Evolutionary conservation across 176 grass and related monocot genomes (phyloP), one percentile per base, ranked within the genome.

Genomic region (Oryza longistaminata): DNA sequence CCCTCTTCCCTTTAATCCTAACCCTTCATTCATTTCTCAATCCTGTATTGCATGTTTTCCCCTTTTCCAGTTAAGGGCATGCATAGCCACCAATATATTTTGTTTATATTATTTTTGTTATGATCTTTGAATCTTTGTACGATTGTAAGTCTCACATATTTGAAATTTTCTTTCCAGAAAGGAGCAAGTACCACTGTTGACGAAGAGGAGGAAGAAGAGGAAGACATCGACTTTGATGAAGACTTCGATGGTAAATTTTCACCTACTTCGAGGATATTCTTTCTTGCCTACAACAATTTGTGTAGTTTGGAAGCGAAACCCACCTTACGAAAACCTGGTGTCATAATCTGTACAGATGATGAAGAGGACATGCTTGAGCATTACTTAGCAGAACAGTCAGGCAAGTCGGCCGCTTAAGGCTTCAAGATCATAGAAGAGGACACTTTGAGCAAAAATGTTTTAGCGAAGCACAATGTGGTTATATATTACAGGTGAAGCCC

Each of bases 291-390:
- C 46, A 46, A 19, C 68, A 45, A 27, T 82, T 31, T 60, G 24
- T 49, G 26, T 39, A 86, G 40, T 50, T 88, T 68, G 13, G 34
- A 27, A 58, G 11, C 49, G 53, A 44, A 82, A 66, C 9, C n/a
- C 68, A 13, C 25, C 33, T 83, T 84, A 53, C 68, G 71, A 60
- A 48, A 55, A 77, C n/a, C 34, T 48, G 27, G 33, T 42, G 5
- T 77, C 37, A 58, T 33, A 75, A 71, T 45, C 64, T 61, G 50
- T 87, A 73, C 81, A 99, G 97, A 99, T 86, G 96, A 95, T 21
- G 97, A 96, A 86, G 96, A 99, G 81, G 97, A 99, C 64, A 99
- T 96, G 93, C 97, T 99, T 68, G 97, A 99, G 84, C 97, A 99
- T 88, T 99, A 92, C 82, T 91, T 99, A 88, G 97, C 93, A 26